Conservation (phyloP, 2,329 filamentous ascomycete genomes). For the Aureobasidium lini region DNA sequence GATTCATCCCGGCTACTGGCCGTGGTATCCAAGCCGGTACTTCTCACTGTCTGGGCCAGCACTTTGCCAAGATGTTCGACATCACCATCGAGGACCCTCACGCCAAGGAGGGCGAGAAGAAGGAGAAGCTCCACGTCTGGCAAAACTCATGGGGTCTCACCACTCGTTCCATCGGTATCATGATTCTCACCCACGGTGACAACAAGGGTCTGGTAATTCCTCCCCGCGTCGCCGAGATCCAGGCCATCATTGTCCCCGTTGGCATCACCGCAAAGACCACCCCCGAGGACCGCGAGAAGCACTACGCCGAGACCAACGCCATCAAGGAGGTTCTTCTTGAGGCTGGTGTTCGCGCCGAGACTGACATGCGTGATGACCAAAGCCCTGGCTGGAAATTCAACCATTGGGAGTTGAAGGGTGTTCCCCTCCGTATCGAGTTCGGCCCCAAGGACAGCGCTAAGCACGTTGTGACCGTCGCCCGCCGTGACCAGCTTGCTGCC, state of each 20-base stretch:
- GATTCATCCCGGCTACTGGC: conserved; percentile 91
- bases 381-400: conserved; percentile 97
- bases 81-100: conserved; percentile 92
- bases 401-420: conserved; percentile 95
- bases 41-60: conserved; percentile 89
- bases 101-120: conserved; percentile 61
- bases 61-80: conserved; percentile 99
- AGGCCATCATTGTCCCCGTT: conserved; percentile 83
- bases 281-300: conserved; percentile 67
- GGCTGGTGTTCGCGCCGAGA: conserved; percentile 68
- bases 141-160: conserved; percentile 99
- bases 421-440: conserved; percentile 89
- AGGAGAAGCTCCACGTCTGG: conserved; percentile 80
- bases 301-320: conserved; percentile 67
- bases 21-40: conserved; percentile 95
- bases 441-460: conserved; percentile 90
- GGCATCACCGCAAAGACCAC: conserved; percentile 84
- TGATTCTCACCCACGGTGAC: conserved; percentile 97
- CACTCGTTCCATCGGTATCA: conserved; percentile 93
- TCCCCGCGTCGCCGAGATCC: conserved; percentile 78
- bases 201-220: conserved; percentile 92
- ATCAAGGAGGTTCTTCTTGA: conserved; percentile 63
- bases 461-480: conserved; percentile 73
- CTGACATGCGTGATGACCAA: conserved; percentile 82
- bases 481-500: conserved; percentile 62